Evolutionary conservation across 768 basidiomycete species (phyloP).

Genomic region (Boletus sp.): DNA sequence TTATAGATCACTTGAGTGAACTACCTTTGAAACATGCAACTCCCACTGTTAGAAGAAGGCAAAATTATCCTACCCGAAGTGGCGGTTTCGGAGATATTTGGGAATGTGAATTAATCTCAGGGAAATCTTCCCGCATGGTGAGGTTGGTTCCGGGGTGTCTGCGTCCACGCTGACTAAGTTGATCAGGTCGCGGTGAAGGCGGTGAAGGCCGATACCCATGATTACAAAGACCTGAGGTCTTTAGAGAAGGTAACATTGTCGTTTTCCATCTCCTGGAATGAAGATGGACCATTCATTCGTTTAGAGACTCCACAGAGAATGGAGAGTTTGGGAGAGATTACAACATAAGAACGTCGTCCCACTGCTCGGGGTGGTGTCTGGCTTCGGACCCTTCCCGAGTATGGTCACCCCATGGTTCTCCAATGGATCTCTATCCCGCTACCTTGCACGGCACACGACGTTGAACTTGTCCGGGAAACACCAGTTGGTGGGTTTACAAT

Average conservation of each 20-base stretch:
- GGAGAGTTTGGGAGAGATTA: constrained; percentile 16
- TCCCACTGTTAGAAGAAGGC: constrained; percentile 2
- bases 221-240: neutral
- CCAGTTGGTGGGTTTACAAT: constrained; percentile 10
- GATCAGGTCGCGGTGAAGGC: constrained; percentile 23
- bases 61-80: neutral
- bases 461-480: neutral
- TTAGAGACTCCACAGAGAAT: constrained; percentile 30
- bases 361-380: constrained; percentile 27
- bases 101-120: constrained; percentile 21
- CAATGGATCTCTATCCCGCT: constrained; percentile 25
- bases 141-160: neutral
- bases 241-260: constrained; percentile 13
- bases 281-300: neutral
- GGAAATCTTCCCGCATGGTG: constrained; percentile 5
- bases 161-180: neutral
- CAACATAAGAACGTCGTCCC: constrained; percentile 29
- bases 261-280: neutral
- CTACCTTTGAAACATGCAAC: constrained; percentile 1
- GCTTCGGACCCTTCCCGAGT: constrained; percentile 29
- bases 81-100: constrained; percentile 25
- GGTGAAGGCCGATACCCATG: neutral
- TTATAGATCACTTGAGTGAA: constrained; percentile 9
- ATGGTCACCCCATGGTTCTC: constrained; percentile 34
- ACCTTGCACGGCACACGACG: constrained; percentile 8